Conservation (phyloP, 2,329 filamentous ascomycete genomes). For the Aspergillus alliaceus region DNA sequence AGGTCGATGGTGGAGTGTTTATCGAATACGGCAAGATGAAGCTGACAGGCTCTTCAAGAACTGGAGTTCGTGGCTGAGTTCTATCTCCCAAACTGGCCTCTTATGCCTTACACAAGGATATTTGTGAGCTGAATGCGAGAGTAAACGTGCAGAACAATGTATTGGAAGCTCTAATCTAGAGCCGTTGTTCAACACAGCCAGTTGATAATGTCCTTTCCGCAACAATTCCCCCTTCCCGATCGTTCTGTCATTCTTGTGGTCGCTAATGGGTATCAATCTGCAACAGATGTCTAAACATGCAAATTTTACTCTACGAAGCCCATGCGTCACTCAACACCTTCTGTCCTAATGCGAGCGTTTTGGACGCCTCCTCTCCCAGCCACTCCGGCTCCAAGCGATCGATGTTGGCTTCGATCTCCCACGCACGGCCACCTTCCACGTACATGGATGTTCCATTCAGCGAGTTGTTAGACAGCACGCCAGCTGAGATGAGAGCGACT, state of each 20-base stretch:
- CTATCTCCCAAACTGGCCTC: too few species aligned
- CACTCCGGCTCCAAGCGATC: conserved; percentile 43
- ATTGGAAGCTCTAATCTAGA: background rate
- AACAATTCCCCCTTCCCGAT: background rate
- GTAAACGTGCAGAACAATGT: background rate
- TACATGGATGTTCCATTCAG: conserved; percentile 45
- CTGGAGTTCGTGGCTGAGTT: too few species aligned
- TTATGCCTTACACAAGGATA: background rate
- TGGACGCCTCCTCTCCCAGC: conserved; percentile 43
- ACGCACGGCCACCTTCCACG: conserved; percentile 44
- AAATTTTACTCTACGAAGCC: conserved; percentile 14
- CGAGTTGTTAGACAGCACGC: conserved; percentile 33
- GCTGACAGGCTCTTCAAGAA: too few species aligned
- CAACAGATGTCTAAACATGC: background rate
- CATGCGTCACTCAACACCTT: conserved; percentile 28
- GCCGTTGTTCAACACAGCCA: background rate
- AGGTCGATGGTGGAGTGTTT: too few species aligned
- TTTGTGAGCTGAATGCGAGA: background rate
- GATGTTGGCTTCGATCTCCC: conserved; percentile 47
- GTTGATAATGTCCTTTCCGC: background rate
- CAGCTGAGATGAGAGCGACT: conserved; percentile 41
- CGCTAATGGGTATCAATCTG: conserved; percentile 10
- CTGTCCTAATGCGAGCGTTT: conserved; percentile 36
- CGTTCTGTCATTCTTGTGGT: background rate
- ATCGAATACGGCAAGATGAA: too few species aligned